Conservation (phyloP, 106 monocot genomes). For the Vanilla planifolia region DNA sequence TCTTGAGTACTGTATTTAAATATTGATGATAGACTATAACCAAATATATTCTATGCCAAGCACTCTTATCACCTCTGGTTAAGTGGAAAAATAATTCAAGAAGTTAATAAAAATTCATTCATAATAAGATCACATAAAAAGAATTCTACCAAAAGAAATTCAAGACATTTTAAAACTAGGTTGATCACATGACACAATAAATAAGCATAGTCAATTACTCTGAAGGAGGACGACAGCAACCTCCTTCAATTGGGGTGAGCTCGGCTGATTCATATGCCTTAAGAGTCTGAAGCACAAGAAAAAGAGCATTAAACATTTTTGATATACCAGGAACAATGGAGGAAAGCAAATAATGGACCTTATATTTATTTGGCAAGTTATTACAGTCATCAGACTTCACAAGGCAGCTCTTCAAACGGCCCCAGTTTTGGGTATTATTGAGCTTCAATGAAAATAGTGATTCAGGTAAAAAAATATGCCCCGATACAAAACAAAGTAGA, state of each 20-base stretch:
- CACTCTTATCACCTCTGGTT: too few species aligned
- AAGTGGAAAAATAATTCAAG: too few species aligned
- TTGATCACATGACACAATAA: neutral
- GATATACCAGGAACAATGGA: neutral
- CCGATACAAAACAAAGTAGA: neutral
- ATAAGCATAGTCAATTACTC: slow-evolving; percentile 45
- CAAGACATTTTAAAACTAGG: too few species aligned
- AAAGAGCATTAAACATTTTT: neutral
- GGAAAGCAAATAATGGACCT: slow-evolving; percentile 32
- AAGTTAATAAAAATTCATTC: too few species aligned
- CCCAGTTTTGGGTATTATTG: slow-evolving; percentile 80
- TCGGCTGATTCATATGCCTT: slow-evolving; percentile 80
- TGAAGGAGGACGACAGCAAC: slow-evolving; percentile 96
- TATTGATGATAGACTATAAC: too few species aligned
- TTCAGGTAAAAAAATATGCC: neutral
- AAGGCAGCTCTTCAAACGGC: slow-evolving; percentile 75
- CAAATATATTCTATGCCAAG: too few species aligned
- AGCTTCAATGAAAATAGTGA: slow-evolving; percentile 30
- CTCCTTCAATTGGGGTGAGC: slow-evolving; percentile 80
- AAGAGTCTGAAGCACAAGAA: slow-evolving; percentile 37
- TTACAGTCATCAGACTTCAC: slow-evolving; percentile 84
- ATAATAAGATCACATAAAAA: too few species aligned
- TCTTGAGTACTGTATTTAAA: too few species aligned
- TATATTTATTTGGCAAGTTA: slow-evolving; percentile 65
- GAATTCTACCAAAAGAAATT: too few species aligned